These are phyloP conservation scores for Dendrobium officinale DNA, from an alignment of 106 monocot species.

Conservation along the genomic window DNA sequence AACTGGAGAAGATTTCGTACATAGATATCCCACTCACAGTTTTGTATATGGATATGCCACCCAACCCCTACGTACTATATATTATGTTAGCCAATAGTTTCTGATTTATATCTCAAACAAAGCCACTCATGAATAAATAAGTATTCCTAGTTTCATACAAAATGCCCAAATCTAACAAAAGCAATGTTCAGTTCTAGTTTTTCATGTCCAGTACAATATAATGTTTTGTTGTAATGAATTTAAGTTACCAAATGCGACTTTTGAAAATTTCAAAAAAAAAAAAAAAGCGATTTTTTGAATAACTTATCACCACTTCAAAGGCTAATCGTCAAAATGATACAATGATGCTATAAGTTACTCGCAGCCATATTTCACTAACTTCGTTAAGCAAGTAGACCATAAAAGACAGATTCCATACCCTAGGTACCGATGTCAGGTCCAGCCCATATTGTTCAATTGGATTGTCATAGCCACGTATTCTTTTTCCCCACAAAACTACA, in stretches of 20 bases:
- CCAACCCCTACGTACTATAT: no score
- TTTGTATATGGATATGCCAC: no score
- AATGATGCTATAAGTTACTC: background rate
- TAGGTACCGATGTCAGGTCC: constrained; percentile 31
- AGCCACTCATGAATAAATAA: background rate
- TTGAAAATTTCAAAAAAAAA: background rate
- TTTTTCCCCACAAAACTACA: constrained; percentile 87
- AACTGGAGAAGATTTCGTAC: no score
- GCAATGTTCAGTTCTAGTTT: background rate
- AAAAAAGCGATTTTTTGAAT: background rate
- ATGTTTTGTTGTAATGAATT: background rate
- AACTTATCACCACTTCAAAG: background rate
- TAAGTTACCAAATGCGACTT: background rate
- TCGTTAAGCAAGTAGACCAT: background rate
- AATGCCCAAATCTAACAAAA: background rate
- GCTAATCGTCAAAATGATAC: background rate
- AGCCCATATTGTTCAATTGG: constrained; percentile 88
- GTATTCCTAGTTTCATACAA: background rate
- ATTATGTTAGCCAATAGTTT: no score
- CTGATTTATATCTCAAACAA: background rate
- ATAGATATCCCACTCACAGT: no score
- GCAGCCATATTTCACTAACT: background rate
- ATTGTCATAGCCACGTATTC: constrained; percentile 82
- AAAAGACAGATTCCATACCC: constrained; percentile 38
- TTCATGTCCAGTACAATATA: background rate